Evolutionary conservation across 495 filamentous ascomycete genomes (phyloP), one percentile per base, ranked within the genome.

Genomic region (Cercophora samala): DNA sequence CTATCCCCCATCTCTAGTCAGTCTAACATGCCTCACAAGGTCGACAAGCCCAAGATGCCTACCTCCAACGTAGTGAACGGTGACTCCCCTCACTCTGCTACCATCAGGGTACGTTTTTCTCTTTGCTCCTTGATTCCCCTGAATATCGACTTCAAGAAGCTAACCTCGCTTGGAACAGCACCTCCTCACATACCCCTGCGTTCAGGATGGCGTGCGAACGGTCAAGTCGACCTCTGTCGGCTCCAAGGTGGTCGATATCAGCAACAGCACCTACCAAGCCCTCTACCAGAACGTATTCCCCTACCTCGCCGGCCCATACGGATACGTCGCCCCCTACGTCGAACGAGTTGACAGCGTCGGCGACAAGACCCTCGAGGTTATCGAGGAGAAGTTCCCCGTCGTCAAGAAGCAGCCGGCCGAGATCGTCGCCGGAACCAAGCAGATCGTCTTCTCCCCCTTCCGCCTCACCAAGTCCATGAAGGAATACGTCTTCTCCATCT

Each of bases 371-470:
- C 84, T 99, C 68, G 82, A 72, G 65, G 87, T 86, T 70, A 85
- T 97, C 69, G 95, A 98, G 66, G 74, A 83, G 63, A 87, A 80
- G 67, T 92, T 97, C 81, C 95, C 95, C 26, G 84, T 91, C 72
- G 87, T 99, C 71, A 97, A 92, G 82, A 90, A 97, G 77, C 88
- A 93, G 22, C 93, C 92, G 11, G 79, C 87, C 52, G 91, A 91
- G 76, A 84, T 99, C 65, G 85, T 88, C 75, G 82, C 78, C 66
- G 88, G 86, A 15, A 85, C 91, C 72, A 82, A 87, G 70, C 80
- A 85, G 67, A 77, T 85, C n/a, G 85, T 88, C 37, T 90, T 62
- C 60, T n/a, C 26, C 29, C 60, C 60, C 5, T 15, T 22, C 5
- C 60, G 18, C n/a, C 21, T 46, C 60, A 17, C 11, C 18, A 26